Evolutionary conservation across 2,329 filamentous ascomycete species (phyloP), one percentile per base, ranked within the genome.

Genomic region (Sporothrix mexicana): DNA sequence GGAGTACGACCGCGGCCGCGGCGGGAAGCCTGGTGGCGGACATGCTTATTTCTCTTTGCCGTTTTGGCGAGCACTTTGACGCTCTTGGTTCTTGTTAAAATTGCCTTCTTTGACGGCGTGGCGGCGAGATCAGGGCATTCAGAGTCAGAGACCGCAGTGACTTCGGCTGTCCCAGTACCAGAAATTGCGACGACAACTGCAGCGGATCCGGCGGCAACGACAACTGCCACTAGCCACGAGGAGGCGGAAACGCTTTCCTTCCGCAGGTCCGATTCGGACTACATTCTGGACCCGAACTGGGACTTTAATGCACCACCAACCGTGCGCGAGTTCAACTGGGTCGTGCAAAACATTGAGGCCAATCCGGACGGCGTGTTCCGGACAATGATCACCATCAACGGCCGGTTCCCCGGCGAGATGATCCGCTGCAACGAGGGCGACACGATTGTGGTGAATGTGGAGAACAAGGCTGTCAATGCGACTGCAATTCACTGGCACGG

Each of bases 401-500:
- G 90, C 49, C 84, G 91, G 78, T 94, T 92, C 80, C 93, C 93
- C 0, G 87, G 93, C 0, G 93, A 93, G 6, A 80, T 92, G 61
- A 88, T 96, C 62, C 88, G 93, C 75, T 88, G 90, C 74, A 93
- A 92, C 76, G 89, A 92, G 75, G 92, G 91, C 23, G 93, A 96
- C 77, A 88, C 86, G 0, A 80, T 96, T 9, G 80, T 93, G 3
- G 88, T 94, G 59, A 88, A 90, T 55, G 84, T 91, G 70, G 84
- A 88, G 79, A 92, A 93, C 78, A 81, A 83, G 30, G 82, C 91
- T 6, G 87, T 86, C 7, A 90, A 92, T 76, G 85, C 91, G 78
- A 88, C 88, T 23, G 85, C 83, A 71, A 82, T 93, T 43, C 91
- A 93, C 78, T 93, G 90, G 78, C 91, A 93, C 77, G 91, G 91